These are phyloP conservation scores for Polygonum aviculare DNA, from an alignment of 148 eudicot genomes.

Conservation along the genomic window DNA sequence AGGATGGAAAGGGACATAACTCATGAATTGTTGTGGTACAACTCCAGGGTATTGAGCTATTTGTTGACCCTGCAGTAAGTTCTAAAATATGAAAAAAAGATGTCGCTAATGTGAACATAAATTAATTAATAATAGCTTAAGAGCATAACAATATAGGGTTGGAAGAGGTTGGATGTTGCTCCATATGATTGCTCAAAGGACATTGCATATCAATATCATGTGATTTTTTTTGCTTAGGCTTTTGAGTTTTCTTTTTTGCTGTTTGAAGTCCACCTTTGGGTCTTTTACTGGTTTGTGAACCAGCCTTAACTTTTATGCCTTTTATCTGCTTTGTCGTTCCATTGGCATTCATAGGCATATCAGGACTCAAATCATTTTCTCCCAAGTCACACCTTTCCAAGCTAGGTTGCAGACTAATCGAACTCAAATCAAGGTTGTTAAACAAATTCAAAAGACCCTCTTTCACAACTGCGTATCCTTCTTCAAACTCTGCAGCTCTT, in stretches of 20 bases:
- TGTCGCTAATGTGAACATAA: neutral
- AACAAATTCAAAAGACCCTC: neutral
- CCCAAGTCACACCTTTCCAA: neutral
- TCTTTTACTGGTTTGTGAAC: neutral
- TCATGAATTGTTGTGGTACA: no score
- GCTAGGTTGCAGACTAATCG: neutral
- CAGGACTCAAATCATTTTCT: neutral
- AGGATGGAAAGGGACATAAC: no score
- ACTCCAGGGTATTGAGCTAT: no score
- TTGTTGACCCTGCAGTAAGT: no score
- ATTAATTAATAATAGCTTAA: neutral
- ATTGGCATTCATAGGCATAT: neutral
- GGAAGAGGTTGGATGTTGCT: neutral
- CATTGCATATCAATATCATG: neutral
- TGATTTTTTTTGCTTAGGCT: neutral
- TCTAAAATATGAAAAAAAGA: neutral
- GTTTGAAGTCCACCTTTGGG: neutral
- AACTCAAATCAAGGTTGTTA: neutral
- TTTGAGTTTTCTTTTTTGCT: neutral
- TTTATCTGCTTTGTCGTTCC: neutral
- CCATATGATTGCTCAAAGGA: no score
- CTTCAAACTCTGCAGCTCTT: neutral
- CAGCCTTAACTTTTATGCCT: neutral
- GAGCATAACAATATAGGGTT: neutral
- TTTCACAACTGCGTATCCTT: neutral